These are phyloP conservation scores for Dictyostelium intermedium DNA, from an alignment of 78 protist genomes.

Conservation along the genomic window DNA sequence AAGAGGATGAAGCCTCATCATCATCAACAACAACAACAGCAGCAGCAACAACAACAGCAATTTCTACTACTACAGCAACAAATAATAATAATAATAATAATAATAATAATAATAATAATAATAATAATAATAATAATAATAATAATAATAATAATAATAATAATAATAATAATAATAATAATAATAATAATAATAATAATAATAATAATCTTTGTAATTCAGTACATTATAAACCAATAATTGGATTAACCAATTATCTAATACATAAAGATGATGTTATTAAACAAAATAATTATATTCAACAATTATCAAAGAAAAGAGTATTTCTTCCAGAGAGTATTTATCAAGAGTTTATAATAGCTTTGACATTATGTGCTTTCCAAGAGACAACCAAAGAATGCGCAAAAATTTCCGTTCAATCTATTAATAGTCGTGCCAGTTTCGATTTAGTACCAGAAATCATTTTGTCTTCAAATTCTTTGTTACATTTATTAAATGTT, in stretches of 20 bases:
- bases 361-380: slow-evolving; percentile 61
- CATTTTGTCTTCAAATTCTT: slow-evolving; percentile 33
- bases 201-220: neutral
- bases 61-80: neutral
- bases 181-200: neutral
- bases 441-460: slow-evolving; percentile 67
- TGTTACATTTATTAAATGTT: slow-evolving; percentile 9
- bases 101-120: too few species aligned
- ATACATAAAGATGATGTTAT: neutral
- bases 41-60: neutral
- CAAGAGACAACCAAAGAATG: slow-evolving; percentile 50
- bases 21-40: neutral
- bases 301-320: slow-evolving; percentile 17
- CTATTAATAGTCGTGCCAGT: slow-evolving; percentile 42
- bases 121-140: too few species aligned
- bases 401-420: slow-evolving; percentile 17
- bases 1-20: neutral
- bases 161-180: neutral
- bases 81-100: neutral
- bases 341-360: slow-evolving; percentile 27
- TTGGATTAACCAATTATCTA: slow-evolving; percentile 25
- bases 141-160: neutral
- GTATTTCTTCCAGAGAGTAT: slow-evolving; percentile 23
- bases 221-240: neutral
- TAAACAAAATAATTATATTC: neutral